phyloP scores from a whole-genome alignment of 2,329 filamentous ascomycete species.

The Sarocladium brachiariae region DNA sequence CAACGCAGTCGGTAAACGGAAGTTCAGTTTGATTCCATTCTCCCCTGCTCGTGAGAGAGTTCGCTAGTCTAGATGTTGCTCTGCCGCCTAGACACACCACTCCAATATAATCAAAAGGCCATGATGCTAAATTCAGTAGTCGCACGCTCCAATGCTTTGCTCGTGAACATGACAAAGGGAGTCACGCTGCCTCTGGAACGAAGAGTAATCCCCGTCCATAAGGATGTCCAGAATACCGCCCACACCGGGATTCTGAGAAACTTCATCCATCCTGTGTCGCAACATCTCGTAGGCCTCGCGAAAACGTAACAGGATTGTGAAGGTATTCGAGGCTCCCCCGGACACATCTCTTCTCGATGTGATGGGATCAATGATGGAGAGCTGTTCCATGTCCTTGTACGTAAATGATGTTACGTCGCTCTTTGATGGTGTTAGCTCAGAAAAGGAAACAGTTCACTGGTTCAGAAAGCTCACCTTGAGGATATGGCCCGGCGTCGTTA shows the following conservation, averaged over 20 bases:
- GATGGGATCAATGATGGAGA: conserved; percentile 92
- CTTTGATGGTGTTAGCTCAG: conserved; percentile 24
- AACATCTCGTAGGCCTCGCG: conserved; percentile 40
- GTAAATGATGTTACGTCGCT: conserved; percentile 36
- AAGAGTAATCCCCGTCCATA: conserved; percentile 70
- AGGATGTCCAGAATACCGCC: conserved; percentile 59
- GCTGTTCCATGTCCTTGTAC: conserved; percentile 56
- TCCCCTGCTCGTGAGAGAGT: too few species aligned
- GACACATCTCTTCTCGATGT: conserved; percentile 80
- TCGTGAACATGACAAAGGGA: conserved; percentile 50
- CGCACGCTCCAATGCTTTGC: conserved; percentile 27
- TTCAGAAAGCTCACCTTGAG: conserved; percentile 61
- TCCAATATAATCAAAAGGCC: too few species aligned
- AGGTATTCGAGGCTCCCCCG: conserved; percentile 69
- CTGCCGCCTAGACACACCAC: too few species aligned
- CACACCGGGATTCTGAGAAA: conserved; percentile 28
- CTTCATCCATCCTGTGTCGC: conserved; percentile 20
- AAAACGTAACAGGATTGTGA: conserved; percentile 63
- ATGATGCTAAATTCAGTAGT: too few species aligned
- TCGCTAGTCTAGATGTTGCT: too few species aligned
- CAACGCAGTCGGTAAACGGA: too few species aligned
- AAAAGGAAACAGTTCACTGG: too few species aligned
- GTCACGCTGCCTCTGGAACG: conserved; percentile 62
- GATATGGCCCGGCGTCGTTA: conserved; percentile 63
- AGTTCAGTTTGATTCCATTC: too few species aligned